Conservation (phyloP, 2,329 filamentous ascomycete species). For the Neonectria ditissima region DNA sequence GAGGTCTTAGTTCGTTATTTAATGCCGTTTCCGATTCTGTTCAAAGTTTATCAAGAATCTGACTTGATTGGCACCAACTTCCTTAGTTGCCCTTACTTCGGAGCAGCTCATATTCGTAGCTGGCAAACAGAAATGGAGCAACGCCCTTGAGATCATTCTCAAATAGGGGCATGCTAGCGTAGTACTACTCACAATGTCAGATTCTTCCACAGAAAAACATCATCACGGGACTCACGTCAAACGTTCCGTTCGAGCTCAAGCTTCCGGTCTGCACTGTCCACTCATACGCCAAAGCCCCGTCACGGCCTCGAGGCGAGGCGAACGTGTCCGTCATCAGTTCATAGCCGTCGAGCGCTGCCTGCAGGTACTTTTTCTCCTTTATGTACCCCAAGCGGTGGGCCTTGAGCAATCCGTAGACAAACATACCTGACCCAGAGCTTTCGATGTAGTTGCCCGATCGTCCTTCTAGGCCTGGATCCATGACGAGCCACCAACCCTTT, state of each 20-base stretch:
- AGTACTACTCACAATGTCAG: constrained; percentile 36
- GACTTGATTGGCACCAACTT: too few relatives aligned
- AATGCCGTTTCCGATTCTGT: neutral
- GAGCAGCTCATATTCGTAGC: constrained; percentile 39
- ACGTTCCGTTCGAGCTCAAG: constrained; percentile 59
- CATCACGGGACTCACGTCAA: constrained; percentile 61
- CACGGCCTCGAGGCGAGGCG: constrained; percentile 52
- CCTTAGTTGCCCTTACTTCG: neutral
- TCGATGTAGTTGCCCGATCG: constrained; percentile 67
- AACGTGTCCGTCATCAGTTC: constrained; percentile 48
- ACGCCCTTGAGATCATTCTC: constrained; percentile 44
- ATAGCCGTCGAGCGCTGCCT: constrained; percentile 30
- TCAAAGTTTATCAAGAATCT: neutral
- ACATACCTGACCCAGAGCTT: constrained; percentile 68
- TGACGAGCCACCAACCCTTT: constrained; percentile 65
- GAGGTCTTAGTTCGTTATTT: neutral
- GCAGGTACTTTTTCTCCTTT: constrained; percentile 45
- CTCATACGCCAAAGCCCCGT: constrained; percentile 56
- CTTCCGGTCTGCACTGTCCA: constrained; percentile 64
- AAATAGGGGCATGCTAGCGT: constrained; percentile 41
- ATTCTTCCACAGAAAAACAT: constrained; percentile 50
- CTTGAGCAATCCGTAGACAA: constrained; percentile 62
- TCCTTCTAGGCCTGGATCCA: constrained; percentile 57
- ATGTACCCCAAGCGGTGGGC: constrained; percentile 44
- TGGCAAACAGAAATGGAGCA: constrained; percentile 41